These are phyloP conservation scores for Beauveria scarabaeidicola DNA, from an alignment of 2,329 filamentous ascomycete genomes.

Conservation along the genomic window DNA sequence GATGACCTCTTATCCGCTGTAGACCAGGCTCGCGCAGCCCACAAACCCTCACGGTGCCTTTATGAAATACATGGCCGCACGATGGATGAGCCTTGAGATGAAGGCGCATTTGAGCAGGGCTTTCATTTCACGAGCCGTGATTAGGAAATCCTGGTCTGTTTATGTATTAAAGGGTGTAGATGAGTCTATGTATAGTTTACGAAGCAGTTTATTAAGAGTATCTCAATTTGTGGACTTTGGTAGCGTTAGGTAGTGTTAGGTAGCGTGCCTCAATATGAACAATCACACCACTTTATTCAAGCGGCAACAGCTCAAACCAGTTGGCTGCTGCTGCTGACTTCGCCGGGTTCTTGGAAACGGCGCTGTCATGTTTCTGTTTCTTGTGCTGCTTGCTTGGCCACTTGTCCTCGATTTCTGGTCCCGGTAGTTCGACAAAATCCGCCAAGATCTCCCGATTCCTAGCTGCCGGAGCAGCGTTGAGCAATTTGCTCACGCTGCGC, in stretches of 20 bases:
- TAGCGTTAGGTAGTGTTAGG: too few species aligned
- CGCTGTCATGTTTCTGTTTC: background rate
- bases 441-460: background rate
- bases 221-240: background rate
- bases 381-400: background rate
- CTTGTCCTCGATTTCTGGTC: background rate
- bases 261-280: background rate
- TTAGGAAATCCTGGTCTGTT: too few species aligned
- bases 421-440: slow-evolving; percentile 14
- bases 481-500: slow-evolving; percentile 6
- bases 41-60: slow-evolving; percentile 16
- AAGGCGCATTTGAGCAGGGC: too few species aligned
- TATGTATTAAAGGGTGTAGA: background rate
- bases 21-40: slow-evolving; percentile 19
- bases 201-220: background rate
- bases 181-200: background rate
- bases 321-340: background rate
- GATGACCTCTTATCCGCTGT: slow-evolving; percentile 49
- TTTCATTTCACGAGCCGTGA: too few species aligned
- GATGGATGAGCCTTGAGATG: background rate
- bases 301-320: background rate
- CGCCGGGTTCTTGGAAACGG: background rate
- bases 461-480: background rate
- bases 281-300: background rate
- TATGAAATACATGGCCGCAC: slow-evolving; percentile 26